Evolutionary conservation across 176 grass and related monocot species (phyloP), one percentile per base, ranked within the genome.

Genomic region (Oryza glumipatula): DNA sequence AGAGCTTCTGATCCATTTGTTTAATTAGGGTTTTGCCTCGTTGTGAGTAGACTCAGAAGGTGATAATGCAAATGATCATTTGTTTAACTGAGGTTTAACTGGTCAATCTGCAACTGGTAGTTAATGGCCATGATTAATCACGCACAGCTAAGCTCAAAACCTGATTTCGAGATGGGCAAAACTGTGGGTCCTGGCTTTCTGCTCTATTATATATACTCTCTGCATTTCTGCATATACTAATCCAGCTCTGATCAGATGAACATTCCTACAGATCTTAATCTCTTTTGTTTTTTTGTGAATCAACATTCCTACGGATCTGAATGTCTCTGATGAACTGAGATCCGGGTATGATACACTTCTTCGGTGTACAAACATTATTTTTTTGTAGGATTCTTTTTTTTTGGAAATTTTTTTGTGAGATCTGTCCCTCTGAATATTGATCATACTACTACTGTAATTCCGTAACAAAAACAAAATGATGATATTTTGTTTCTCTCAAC

Each of bases 111-210:
- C 2, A 52, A 26, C 48, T 33, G 44, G 46, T 56, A 69, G 64
- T 21, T 44, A 64, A 44, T 58, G 23, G 26, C 32, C n/a, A 60
- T 70, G 73, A 24, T 58, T 68, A 23, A 58, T 54, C 64, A 58
- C 49, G 3, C 17, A 7, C 32, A 84, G 73, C 30, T 32, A 32
- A 32, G 30, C 65, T 77, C 33, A 69, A 30, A 56, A 21, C 13
- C 14, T 43, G 4, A 14, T 22, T 19, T 47, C 11, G 82, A 67
- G 44, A 76, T 3, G 30, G 30, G 17, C 2, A 26, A 84, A 76
- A 67, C 61, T 26, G 4, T 75, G 60, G 72, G 43, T 76, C 74
- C 72, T 75, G 15, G 7, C 54, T 67, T 67, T 24, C 60, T 39
- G n/a, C 7, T 65, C 41, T 8, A 24, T 11, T 45, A 45, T 44